Evolutionary conservation across 768 basidiomycete genomes (phyloP).

Genomic region (Bullera alba): DNA sequence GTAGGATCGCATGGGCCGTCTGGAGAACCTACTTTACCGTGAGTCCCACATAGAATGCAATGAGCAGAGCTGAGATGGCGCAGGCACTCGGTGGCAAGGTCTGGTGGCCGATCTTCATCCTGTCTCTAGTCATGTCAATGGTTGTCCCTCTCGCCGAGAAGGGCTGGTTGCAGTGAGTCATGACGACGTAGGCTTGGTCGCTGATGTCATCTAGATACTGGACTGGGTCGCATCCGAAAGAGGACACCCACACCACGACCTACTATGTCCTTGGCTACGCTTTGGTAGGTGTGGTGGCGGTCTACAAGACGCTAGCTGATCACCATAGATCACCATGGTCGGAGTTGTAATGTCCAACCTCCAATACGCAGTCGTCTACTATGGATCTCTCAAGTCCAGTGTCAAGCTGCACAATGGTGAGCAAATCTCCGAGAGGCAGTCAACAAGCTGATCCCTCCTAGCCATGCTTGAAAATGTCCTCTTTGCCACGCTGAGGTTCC

Average conservation of each 20-base stretch:
- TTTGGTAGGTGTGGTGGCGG: slow-evolving; percentile 36
- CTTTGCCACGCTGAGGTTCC: slow-evolving; percentile 84
- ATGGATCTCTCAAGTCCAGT: slow-evolving; percentile 76
- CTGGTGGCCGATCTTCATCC: slow-evolving; percentile 53
- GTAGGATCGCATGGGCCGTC: slow-evolving; percentile 60
- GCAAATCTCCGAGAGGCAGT: slow-evolving; percentile 18
- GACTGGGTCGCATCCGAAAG: slow-evolving; percentile 50
- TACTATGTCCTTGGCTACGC: slow-evolving; percentile 72
- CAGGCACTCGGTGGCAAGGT: slow-evolving; percentile 31
- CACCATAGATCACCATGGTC: slow-evolving; percentile 58
- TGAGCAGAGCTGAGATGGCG: neutral
- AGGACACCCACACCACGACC: slow-evolving; percentile 48
- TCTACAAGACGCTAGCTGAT: neutral
- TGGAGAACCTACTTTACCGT: slow-evolving; percentile 59
- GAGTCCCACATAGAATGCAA: slow-evolving; percentile 21
- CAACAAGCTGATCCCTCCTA: slow-evolving; percentile 23
- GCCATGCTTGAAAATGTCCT: slow-evolving; percentile 69
- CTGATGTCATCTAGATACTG: slow-evolving; percentile 47
- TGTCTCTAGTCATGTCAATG: slow-evolving; percentile 55
- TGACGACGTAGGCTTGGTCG: neutral
- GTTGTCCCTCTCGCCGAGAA: slow-evolving; percentile 63
- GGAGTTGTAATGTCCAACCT: slow-evolving; percentile 49
- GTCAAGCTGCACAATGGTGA: slow-evolving; percentile 65
- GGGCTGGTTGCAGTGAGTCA: slow-evolving; percentile 52
- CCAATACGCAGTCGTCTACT: slow-evolving; percentile 56